Evolutionary conservation across 2,329 filamentous ascomycete genomes (phyloP).

Genomic region (Aureobasidium sp.): DNA sequence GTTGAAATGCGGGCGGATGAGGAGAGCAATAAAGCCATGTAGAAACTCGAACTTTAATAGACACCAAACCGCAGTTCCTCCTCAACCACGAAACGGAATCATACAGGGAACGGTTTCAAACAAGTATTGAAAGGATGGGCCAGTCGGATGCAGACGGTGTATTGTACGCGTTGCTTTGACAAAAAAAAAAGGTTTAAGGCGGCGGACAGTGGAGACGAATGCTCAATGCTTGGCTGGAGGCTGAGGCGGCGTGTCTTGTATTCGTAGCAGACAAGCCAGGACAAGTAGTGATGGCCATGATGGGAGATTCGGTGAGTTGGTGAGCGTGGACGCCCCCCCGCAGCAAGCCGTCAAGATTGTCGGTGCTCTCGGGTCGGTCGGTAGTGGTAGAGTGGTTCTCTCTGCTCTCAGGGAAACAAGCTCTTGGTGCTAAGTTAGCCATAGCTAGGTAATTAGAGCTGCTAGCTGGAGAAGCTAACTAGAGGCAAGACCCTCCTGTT

Average conservation of each 20-base stretch:
- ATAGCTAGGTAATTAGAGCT: constrained; percentile 2
- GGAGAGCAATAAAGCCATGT: not conserved
- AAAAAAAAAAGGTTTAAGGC: constrained; percentile 7
- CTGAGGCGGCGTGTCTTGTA: not conserved
- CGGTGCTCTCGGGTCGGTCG: constrained; percentile 6
- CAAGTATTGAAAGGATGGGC: not conserved
- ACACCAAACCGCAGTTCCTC: not conserved
- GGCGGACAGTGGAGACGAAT: constrained; percentile 4
- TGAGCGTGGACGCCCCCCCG: constrained; percentile 3
- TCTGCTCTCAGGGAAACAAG: constrained; percentile 6
- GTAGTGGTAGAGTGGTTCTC: not conserved
- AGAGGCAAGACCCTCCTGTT: constrained; percentile 1
- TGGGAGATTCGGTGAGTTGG: not conserved
- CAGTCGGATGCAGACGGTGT: not conserved
- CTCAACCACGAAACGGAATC: not conserved
- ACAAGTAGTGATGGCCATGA: not conserved
- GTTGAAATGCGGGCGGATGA: not conserved
- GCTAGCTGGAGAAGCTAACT: not conserved
- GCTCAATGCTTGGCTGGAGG: not conserved
- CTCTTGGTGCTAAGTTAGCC: not conserved
- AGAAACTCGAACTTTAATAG: constrained; percentile 3
- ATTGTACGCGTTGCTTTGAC: not conserved
- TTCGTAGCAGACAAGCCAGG: not conserved
- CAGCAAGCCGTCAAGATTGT: not conserved
- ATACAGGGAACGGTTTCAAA: not conserved